Evolutionary conservation across 1,284 basidiomycete species (phyloP).

Genomic region (Flammula alnicola): DNA sequence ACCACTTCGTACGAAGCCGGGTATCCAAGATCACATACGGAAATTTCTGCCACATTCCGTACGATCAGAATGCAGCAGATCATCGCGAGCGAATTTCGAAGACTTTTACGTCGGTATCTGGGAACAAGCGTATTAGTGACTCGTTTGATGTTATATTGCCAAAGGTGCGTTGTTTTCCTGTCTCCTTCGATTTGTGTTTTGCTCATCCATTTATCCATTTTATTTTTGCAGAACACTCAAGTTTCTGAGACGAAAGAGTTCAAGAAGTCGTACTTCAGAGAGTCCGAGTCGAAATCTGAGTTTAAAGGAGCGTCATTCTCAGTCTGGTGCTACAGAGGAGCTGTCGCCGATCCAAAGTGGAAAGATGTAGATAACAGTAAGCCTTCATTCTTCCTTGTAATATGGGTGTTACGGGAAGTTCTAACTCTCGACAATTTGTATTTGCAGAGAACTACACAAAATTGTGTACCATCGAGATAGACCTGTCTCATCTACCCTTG

Average conservation of each 20-base stretch:
- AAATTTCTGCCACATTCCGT: constrained; percentile 37
- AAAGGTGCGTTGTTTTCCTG: constrained; percentile 28
- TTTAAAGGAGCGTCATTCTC: constrained; percentile 32
- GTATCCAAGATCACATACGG: constrained; percentile 52
- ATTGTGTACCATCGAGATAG: constrained; percentile 49
- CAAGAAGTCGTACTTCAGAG: constrained; percentile 39
- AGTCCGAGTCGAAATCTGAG: constrained; percentile 29
- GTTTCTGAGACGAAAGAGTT: constrained; percentile 43
- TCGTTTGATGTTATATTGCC: constrained; percentile 32
- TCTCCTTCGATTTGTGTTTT: neutral
- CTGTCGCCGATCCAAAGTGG: constrained; percentile 44
- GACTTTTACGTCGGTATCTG: constrained; percentile 40
- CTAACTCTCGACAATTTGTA: neutral
- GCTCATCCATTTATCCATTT: neutral
- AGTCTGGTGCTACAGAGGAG: constrained; percentile 49
- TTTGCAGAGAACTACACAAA: constrained; percentile 46
- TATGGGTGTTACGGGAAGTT: constrained; percentile 17
- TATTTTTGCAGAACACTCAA: constrained; percentile 33
- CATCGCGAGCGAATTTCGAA: constrained; percentile 33
- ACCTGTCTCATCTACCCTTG: constrained; percentile 34
- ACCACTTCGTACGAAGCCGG: constrained; percentile 49
- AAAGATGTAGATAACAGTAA: constrained; percentile 44
- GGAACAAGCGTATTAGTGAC: constrained; percentile 28
- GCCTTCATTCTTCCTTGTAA: neutral
- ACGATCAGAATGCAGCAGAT: constrained; percentile 34